Evolutionary conservation across 371 early-diverging fungal species (phyloP).

Genomic region (Lichtheimia ornata): DNA sequence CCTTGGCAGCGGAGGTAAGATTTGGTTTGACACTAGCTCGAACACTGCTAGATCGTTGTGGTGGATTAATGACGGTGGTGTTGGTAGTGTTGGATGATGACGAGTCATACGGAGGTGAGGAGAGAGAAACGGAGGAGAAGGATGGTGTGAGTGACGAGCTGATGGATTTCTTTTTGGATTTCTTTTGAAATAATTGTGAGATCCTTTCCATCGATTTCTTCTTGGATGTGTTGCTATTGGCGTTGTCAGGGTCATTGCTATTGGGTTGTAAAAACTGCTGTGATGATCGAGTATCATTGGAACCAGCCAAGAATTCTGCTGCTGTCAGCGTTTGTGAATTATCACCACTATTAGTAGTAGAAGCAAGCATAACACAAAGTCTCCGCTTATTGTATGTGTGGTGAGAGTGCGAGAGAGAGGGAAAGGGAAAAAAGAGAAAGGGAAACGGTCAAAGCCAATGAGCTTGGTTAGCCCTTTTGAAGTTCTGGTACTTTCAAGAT

Average conservation of each 20-base stretch:
- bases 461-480: too few species aligned
- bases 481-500: constrained; percentile 2
- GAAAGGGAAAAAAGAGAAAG: background rate
- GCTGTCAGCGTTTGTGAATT: background rate
- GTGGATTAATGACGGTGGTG: background rate
- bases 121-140: constrained; percentile 27
- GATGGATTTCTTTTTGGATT: constrained; percentile 29
- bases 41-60: constrained; percentile 8
- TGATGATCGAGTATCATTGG: constrained; percentile 3
- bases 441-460: background rate
- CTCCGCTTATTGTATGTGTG: too few species aligned
- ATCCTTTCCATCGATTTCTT: constrained; percentile 42
- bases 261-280: constrained; percentile 8
- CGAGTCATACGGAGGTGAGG: constrained; percentile 17
- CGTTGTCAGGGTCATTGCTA: constrained; percentile 10
- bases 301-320: constrained; percentile 8
- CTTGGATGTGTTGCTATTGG: constrained; percentile 18
- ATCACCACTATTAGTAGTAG: too few species aligned
- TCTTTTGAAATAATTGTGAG: constrained; percentile 46
- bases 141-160: constrained; percentile 19
- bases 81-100: constrained; percentile 5
- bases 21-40: background rate
- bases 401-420: background rate
- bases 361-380: too few species aligned
- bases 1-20: background rate